These are phyloP conservation scores for Trametes elegans DNA, from an alignment of 768 basidiomycete genomes.

Conservation along the genomic window DNA sequence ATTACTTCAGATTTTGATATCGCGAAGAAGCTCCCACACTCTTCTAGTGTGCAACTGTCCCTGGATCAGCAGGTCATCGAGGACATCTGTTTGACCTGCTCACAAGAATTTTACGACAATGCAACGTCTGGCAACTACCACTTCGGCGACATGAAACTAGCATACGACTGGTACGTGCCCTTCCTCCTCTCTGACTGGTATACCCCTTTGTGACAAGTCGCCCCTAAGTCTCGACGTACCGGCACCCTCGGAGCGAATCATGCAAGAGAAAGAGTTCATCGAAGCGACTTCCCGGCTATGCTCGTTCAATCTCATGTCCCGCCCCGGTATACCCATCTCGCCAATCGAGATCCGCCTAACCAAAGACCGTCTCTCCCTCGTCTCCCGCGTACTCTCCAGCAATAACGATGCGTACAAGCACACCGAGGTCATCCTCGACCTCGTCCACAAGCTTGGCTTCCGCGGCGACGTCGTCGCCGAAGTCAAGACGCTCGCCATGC, in stretches of 20 bases:
- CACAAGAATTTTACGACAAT: slow-evolving; percentile 93
- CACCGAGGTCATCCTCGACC: slow-evolving; percentile 86
- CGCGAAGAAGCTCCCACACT: slow-evolving; percentile 59
- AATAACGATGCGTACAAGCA: slow-evolving; percentile 90
- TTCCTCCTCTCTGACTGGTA: not conserved
- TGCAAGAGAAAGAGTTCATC: slow-evolving; percentile 85
- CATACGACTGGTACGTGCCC: slow-evolving; percentile 81
- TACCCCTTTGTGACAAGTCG: not conserved
- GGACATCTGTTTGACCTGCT: slow-evolving; percentile 75
- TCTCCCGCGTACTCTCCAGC: slow-evolving; percentile 81
- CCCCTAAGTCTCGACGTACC: slow-evolving; percentile 71
- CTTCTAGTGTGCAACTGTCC: slow-evolving; percentile 43
- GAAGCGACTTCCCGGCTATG: slow-evolving; percentile 94
- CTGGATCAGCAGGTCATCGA: slow-evolving; percentile 58
- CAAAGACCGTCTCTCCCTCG: slow-evolving; percentile 83
- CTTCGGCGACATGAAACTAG: slow-evolving; percentile 92
- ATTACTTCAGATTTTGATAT: slow-evolving; percentile 55
- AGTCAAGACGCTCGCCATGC: slow-evolving; percentile 84
- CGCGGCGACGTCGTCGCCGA: slow-evolving; percentile 68
- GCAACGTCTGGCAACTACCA: slow-evolving; percentile 90
- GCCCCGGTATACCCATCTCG: slow-evolving; percentile 73
- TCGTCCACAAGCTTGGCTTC: slow-evolving; percentile 86
- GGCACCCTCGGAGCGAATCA: slow-evolving; percentile 55
- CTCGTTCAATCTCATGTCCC: slow-evolving; percentile 84
- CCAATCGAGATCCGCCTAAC: slow-evolving; percentile 93